Percentiles rank a stretch among this genome's conserved stretches.
phyloP scores from a whole-genome alignment of 2,329 filamentous ascomycete genomes.

The Biscogniauxia sp. region DNA sequence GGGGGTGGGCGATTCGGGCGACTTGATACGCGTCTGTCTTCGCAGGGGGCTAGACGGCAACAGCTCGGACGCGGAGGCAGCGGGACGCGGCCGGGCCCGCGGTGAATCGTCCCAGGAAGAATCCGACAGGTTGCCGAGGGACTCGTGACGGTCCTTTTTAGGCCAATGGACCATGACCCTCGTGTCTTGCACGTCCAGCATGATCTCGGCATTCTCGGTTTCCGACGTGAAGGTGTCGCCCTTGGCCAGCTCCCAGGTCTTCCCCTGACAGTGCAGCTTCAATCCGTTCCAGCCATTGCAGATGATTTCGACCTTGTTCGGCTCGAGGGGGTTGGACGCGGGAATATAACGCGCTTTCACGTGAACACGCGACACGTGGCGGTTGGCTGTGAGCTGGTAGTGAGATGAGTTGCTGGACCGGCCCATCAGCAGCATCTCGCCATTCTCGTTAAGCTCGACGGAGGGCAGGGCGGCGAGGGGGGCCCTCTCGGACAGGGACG shows the following conservation, averaged over 20 bases:
- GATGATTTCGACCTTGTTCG: constrained; percentile 79
- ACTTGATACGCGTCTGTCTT: constrained; percentile 58
- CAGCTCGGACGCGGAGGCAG: constrained; percentile 35
- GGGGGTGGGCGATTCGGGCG: constrained; percentile 69
- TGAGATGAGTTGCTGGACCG: constrained; percentile 94
- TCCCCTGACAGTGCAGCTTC: constrained; percentile 87
- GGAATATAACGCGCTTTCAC: constrained; percentile 83
- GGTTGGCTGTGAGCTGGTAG: constrained; percentile 88
- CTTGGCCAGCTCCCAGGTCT: constrained; percentile 81
- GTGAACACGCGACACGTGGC: constrained; percentile 89
- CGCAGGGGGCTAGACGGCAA: constrained; percentile 62
- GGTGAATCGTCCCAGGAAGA: constrained; percentile 70
- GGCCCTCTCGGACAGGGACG: constrained; percentile 70
- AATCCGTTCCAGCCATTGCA: constrained; percentile 96
- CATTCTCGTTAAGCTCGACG: constrained; percentile 75
- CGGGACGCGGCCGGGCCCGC: constrained; percentile 33
- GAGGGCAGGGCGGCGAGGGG: constrained; percentile 83
- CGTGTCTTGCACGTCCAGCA: constrained; percentile 91
- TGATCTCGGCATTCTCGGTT: constrained; percentile 83
- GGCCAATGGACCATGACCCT: constrained; percentile 91
- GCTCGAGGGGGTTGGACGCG: constrained; percentile 63
- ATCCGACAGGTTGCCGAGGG: constrained; percentile 55
- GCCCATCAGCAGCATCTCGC: constrained; percentile 82
- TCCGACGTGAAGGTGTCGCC: constrained; percentile 88
- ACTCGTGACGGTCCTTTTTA: constrained; percentile 49